A percentile compares a stretch with the other conserved stretches of the same genome.
phyloP scores from a whole-genome alignment of 805 yeast species.

The Danielia reshetovae region DNA sequence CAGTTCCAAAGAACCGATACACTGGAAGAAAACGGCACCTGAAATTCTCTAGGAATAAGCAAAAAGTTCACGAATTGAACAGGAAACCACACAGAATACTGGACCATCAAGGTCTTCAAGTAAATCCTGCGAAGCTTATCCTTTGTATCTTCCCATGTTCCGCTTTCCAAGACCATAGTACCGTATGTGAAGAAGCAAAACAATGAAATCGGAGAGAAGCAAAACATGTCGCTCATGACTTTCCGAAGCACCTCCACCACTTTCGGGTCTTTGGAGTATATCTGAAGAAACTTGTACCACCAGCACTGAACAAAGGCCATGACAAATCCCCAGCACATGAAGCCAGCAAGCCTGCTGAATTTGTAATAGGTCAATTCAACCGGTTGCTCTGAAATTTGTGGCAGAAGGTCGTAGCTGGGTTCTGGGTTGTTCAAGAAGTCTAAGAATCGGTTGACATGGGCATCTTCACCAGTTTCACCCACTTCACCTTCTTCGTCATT shows the following conservation, averaged over 20 bases:
- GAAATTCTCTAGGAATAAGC: conserved; percentile 65
- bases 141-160: conserved; percentile 59
- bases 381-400: conserved; percentile 2
- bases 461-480: conserved; percentile 17
- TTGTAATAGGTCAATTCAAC: conserved; percentile 45
- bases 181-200: conserved; percentile 81
- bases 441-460: conserved; percentile 28
- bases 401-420: background rate
- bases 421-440: conserved; percentile 22
- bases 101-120: conserved; percentile 61
- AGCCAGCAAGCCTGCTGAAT: conserved; percentile 69
- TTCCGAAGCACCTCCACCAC: conserved; percentile 80
- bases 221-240: conserved; percentile 83
- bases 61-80: conserved; percentile 75
- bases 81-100: conserved; percentile 77
- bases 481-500: background rate
- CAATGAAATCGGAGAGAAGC: conserved; percentile 84
- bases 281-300: conserved; percentile 85
- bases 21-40: conserved; percentile 86
- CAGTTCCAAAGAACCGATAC: conserved; percentile 94
- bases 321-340: conserved; percentile 82
- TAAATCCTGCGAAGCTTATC: conserved; percentile 65
- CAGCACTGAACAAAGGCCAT: conserved; percentile 80
- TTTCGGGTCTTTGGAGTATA: conserved; percentile 79
- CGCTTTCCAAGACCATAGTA: conserved; percentile 73